A percentile compares a stretch with the other conserved stretches of the same genome.
phyloP scores from a whole-genome alignment of 2,329 filamentous ascomycete species.

The Monosporascus sp. region DNA sequence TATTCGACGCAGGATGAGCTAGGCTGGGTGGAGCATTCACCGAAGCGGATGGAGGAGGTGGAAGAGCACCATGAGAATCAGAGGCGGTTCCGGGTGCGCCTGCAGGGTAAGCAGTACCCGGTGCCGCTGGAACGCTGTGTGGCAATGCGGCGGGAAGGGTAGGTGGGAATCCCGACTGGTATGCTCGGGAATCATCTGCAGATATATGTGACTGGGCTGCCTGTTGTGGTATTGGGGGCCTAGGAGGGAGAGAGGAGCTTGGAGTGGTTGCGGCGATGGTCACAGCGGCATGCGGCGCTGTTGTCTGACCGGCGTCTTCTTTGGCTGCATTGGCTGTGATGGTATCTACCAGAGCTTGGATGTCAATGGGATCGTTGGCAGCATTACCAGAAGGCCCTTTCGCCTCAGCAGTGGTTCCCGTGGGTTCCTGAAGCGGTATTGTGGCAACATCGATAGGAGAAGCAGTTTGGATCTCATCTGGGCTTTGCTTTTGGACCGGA shows the following conservation, averaged over 20 bases:
- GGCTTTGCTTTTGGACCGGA: slow-evolving; percentile 15
- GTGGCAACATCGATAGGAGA: slow-evolving; percentile 2
- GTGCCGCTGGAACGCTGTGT: slow-evolving; percentile 22
- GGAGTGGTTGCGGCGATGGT: slow-evolving; percentile 18
- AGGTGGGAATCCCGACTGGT: slow-evolving; percentile 26
- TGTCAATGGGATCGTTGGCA: slow-evolving; percentile 16
- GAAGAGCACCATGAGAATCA: slow-evolving; percentile 27
- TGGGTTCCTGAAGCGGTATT: slow-evolving; percentile 5
- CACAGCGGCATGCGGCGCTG: slow-evolving; percentile 18
- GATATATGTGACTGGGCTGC: slow-evolving; percentile 28
- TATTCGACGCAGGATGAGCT: slow-evolving; percentile 10
- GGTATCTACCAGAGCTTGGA: slow-evolving; percentile 22
- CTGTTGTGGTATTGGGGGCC: slow-evolving; percentile 37
- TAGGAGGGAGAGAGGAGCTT: slow-evolving; percentile 41
- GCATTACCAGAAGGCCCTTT: slow-evolving; percentile 7
- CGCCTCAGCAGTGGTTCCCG: slow-evolving; percentile 6
- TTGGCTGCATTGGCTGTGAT: slow-evolving; percentile 21
- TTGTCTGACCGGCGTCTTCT: slow-evolving; percentile 23
- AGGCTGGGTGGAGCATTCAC: slow-evolving; percentile 24
- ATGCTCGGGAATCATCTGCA: slow-evolving; percentile 20
- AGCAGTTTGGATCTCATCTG: slow-evolving; percentile 14
- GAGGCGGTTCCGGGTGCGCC: slow-evolving; percentile 28
- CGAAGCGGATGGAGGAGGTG: slow-evolving; percentile 24
- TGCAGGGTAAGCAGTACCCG: slow-evolving; percentile 29
- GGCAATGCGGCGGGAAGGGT: slow-evolving; percentile 18